These are phyloP conservation scores for Neofusicoccum sp. DNA, from an alignment of 2,329 filamentous ascomycete genomes.

Conservation along the genomic window DNA sequence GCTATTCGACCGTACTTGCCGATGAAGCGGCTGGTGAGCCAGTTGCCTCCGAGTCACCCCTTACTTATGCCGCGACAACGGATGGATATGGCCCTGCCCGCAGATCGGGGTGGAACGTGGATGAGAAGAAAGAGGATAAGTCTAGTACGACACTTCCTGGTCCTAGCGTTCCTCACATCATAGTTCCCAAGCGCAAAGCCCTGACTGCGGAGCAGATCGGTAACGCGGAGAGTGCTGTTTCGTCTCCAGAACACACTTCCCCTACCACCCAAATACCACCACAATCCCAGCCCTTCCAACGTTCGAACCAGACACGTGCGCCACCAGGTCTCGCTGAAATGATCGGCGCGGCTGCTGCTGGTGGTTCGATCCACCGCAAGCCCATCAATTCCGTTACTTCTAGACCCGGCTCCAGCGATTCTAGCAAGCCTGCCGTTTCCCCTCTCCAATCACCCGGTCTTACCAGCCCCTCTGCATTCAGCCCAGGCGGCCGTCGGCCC, in stretches of 20 bases:
- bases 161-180: constrained; percentile 33
- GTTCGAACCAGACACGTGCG: background rate
- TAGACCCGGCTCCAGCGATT: constrained; percentile 20
- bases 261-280: background rate
- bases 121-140: constrained; percentile 32
- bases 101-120: constrained; percentile 16
- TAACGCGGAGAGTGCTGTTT: constrained; percentile 28
- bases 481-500: constrained; percentile 14
- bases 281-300: constrained; percentile 6
- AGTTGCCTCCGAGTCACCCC: constrained; percentile 35
- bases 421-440: constrained; percentile 20
- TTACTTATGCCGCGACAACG: constrained; percentile 38
- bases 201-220: constrained; percentile 44
- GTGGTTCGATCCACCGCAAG: constrained; percentile 25
- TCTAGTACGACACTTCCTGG: constrained; percentile 29
- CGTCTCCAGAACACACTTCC: background rate
- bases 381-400: constrained; percentile 21
- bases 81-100: constrained; percentile 34
- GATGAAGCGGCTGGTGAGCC: constrained; percentile 29
- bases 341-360: constrained; percentile 2
- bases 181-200: constrained; percentile 45
- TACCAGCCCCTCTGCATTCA: background rate
- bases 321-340: constrained; percentile 25
- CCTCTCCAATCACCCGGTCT: constrained; percentile 11
- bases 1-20: constrained; percentile 45